These are phyloP conservation scores for Penicillium ucsense DNA, from an alignment of 495 filamentous ascomycete genomes.

Conservation along the genomic window DNA sequence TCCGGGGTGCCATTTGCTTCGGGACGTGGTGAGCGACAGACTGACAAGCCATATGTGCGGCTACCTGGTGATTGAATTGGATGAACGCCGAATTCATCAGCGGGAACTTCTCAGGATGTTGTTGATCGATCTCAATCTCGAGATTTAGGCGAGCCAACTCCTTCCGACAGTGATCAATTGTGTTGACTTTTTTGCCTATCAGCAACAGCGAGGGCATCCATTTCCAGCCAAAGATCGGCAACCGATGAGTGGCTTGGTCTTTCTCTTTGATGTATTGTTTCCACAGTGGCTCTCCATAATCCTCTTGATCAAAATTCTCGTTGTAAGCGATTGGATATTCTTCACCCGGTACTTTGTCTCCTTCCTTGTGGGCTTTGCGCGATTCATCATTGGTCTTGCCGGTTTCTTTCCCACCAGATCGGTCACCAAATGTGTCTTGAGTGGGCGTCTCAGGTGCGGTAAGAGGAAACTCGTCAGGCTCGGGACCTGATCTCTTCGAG, in stretches of 20 bases:
- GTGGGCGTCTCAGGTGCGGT: constrained; percentile 25
- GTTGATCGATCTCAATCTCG: constrained; percentile 89
- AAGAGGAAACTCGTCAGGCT: constrained; percentile 31
- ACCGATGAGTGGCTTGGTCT: constrained; percentile 76
- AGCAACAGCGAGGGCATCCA: constrained; percentile 76
- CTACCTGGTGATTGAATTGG: constrained; percentile 96
- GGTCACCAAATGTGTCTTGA: constrained; percentile 7
- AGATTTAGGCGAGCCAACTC: constrained; percentile 83
- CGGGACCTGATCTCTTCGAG: constrained; percentile 17
- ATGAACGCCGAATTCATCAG: constrained; percentile 98
- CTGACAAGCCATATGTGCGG: constrained; percentile 97
- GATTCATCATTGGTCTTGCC: constrained; percentile 9
- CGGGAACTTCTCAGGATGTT: constrained; percentile 76
- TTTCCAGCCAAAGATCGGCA: constrained; percentile 69
- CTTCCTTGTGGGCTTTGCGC: constrained; percentile 22
- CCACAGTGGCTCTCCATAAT: constrained; percentile 62
- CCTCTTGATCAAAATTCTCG: constrained; percentile 53
- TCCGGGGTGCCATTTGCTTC: constrained; percentile 86
- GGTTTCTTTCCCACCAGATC: constrained; percentile 11
- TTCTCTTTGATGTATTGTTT: constrained; percentile 69
- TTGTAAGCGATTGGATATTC: constrained; percentile 68
- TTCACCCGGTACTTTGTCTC: constrained; percentile 27
- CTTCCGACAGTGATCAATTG: constrained; percentile 81
- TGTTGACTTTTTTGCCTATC: constrained; percentile 86
- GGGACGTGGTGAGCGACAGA: constrained; percentile 84